phyloP scores from a whole-genome alignment of 257 asterid genomes.

The Phtheirospermum japonicum region DNA sequence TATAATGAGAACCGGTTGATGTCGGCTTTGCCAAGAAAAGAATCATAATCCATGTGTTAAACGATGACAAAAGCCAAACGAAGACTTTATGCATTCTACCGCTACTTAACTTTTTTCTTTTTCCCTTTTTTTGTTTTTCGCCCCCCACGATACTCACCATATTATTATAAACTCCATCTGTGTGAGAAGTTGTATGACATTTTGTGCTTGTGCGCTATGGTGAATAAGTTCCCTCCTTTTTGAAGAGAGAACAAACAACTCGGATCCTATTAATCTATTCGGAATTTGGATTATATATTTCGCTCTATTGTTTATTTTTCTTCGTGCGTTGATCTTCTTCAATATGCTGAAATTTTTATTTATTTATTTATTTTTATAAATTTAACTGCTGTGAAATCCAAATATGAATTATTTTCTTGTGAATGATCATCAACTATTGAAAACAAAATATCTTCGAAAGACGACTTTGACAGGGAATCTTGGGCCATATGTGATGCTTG shows the following conservation, averaged over 20 bases:
- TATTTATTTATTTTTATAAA: too few relatives aligned
- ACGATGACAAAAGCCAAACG: neutral
- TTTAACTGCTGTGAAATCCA: too few relatives aligned
- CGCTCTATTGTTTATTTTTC: too few relatives aligned
- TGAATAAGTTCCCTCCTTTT: neutral
- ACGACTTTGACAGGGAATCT: neutral
- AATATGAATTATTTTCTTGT: too few relatives aligned
- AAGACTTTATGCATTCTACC: neutral
- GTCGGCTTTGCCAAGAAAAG: constrained; percentile 1
- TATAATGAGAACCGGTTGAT: constrained; percentile 68
- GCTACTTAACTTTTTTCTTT: neutral
- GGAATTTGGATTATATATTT: neutral
- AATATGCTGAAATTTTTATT: too few relatives aligned
- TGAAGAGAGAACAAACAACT: neutral
- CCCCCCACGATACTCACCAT: neutral
- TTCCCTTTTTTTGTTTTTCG: neutral
- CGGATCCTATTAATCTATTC: neutral
- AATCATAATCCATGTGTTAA: constrained; percentile 10
- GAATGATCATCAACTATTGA: too few relatives aligned
- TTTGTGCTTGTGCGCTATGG: neutral
- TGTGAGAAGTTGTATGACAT: constrained; percentile 22
- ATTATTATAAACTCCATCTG: constrained; percentile 7
- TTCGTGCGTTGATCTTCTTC: too few relatives aligned
- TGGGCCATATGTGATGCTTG: neutral
- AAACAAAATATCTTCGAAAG: too few relatives aligned